phyloP scores from a whole-genome alignment of 768 basidiomycete genomes.

The Podaxis pistillaris region DNA sequence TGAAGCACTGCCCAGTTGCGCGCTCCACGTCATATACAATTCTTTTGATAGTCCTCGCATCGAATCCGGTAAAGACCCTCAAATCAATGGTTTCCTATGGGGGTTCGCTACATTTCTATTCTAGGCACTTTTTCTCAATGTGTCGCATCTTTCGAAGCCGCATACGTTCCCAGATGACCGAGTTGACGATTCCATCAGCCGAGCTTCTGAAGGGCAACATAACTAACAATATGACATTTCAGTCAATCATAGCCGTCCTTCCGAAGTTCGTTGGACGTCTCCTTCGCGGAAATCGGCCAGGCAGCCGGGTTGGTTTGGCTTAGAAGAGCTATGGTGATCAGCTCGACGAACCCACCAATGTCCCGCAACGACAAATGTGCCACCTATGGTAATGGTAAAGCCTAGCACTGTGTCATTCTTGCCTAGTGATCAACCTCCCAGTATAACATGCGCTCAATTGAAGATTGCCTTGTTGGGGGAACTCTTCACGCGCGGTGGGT shows the following conservation, averaged over 20 bases:
- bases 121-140: background rate
- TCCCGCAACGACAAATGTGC: too few relatives aligned
- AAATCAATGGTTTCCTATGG: background rate
- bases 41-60: background rate
- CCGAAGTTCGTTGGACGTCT: background rate
- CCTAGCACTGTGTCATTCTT: background rate
- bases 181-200: background rate
- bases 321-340: background rate
- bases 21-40: background rate
- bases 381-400: too few relatives aligned
- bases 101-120: background rate
- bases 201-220: constrained; percentile 5
- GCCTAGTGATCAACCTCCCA: background rate
- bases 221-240: background rate
- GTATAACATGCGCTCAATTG: background rate
- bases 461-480: background rate
- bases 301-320: background rate
- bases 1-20: background rate
- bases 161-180: background rate
- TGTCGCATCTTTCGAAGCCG: constrained; percentile 2
- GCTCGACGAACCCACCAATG: background rate
- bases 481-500: background rate
- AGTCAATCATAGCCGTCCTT: background rate
- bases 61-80: background rate
- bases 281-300: background rate